Percentiles rank a stretch among this genome's conserved stretches.
These are phyloP conservation scores for Taxillus chinensis DNA, from an alignment of 164 flowering plant species.

Conservation along the genomic window DNA sequence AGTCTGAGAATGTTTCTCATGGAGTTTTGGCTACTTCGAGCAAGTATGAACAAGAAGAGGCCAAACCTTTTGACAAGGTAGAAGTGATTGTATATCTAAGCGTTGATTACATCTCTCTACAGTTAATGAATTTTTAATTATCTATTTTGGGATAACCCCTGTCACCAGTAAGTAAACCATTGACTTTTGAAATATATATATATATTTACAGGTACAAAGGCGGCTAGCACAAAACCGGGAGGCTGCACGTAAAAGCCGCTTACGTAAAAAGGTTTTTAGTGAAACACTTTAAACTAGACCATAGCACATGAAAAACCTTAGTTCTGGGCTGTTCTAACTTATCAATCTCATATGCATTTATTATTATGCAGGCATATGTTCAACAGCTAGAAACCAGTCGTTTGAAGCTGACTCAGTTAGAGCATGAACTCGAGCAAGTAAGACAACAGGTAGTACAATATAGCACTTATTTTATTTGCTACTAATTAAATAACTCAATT, in stretches of 20 bases:
- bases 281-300: neutral
- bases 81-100: neutral
- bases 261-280: slow-evolving; percentile 69
- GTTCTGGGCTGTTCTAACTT: neutral
- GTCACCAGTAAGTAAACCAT: too few species aligned
- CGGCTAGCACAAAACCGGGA: slow-evolving; percentile 98
- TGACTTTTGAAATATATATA: neutral
- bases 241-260: slow-evolving; percentile 98
- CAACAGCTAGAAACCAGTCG: slow-evolving; percentile 87
- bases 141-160: too few species aligned
- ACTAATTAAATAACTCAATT: neutral
- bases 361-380: slow-evolving; percentile 69
- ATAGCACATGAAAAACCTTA: neutral
- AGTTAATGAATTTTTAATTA: neutral
- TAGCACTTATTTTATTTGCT: neutral
- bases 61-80: slow-evolving; percentile 67
- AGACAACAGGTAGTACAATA: slow-evolving; percentile 62
- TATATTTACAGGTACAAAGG: slow-evolving; percentile 49
- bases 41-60: slow-evolving; percentile 62
- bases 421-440: slow-evolving; percentile 76
- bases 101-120: neutral
- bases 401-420: slow-evolving; percentile 66
- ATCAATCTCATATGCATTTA: neutral
- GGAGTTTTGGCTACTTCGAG: slow-evolving; percentile 35
- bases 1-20: slow-evolving; percentile 76